Conservation (phyloP, 2,329 filamentous ascomycete genomes). For the Calonectria pseudoturangicola region DNA sequence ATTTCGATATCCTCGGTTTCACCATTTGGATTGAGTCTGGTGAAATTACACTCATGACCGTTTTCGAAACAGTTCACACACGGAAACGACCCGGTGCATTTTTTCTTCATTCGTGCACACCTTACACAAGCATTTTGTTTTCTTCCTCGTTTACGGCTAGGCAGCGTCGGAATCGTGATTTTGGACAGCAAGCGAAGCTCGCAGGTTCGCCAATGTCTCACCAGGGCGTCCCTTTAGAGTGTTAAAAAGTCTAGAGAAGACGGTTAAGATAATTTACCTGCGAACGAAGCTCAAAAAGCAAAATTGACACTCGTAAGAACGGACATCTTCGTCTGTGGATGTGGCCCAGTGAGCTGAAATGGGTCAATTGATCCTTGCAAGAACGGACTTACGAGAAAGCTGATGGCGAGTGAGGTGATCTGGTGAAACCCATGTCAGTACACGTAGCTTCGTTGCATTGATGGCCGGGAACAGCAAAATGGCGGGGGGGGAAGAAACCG, state of each 20-base stretch:
- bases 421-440: not conserved
- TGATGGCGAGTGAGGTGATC: constrained; percentile 16
- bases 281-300: constrained; percentile 11
- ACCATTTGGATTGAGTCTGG: not conserved
- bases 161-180: not conserved
- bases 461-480: not conserved
- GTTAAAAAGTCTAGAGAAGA: not conserved
- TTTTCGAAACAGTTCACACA: not conserved
- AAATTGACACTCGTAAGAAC: constrained; percentile 12
- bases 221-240: not conserved
- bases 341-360: not conserved
- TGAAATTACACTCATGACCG: not conserved
- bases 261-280: not conserved
- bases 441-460: not conserved
- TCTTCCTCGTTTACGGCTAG: not conserved
- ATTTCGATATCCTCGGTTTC: not conserved
- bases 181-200: constrained; percentile 4
- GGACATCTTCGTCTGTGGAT: constrained; percentile 3
- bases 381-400: not conserved
- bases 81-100: not conserved
- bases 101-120: constrained; percentile 12
- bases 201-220: constrained; percentile 12
- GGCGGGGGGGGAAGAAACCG: not conserved
- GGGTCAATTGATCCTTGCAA: not conserved
- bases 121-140: not conserved